Evolutionary conservation across 805 yeast genomes (phyloP).

Genomic region (Priceomyces carsonii): DNA sequence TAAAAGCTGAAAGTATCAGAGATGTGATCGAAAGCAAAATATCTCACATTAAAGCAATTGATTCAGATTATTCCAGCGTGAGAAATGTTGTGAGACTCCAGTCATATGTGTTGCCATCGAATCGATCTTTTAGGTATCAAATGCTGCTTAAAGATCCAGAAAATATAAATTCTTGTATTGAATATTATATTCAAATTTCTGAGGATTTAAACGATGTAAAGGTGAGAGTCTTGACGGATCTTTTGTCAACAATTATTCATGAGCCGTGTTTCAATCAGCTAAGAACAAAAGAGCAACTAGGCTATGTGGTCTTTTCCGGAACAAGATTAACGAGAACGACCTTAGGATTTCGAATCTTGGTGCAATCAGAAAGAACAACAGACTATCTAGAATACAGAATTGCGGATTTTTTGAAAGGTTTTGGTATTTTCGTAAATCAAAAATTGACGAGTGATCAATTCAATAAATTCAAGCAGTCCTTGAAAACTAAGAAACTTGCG

Average conservation of each 20-base stretch:
- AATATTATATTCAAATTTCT: slow-evolving; percentile 72
- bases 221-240: slow-evolving; percentile 53
- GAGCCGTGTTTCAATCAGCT: slow-evolving; percentile 91
- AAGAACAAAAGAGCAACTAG: slow-evolving; percentile 92
- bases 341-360: slow-evolving; percentile 68
- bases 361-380: slow-evolving; percentile 82
- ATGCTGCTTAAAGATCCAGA: slow-evolving; percentile 57
- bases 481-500: slow-evolving; percentile 64
- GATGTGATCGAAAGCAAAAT: slow-evolving; percentile 42
- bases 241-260: slow-evolving; percentile 69
- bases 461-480: slow-evolving; percentile 65
- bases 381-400: slow-evolving; percentile 77
- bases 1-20: slow-evolving; percentile 54
- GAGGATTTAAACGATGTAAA: slow-evolving; percentile 20
- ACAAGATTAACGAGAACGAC: slow-evolving; percentile 67
- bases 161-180: slow-evolving; percentile 83
- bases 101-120: slow-evolving; percentile 43
- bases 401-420: slow-evolving; percentile 56
- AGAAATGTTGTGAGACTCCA: slow-evolving; percentile 23
- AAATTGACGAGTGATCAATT: slow-evolving; percentile 65
- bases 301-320: slow-evolving; percentile 89
- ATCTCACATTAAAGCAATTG: slow-evolving; percentile 20
- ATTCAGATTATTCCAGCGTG: slow-evolving; percentile 33
- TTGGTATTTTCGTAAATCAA: slow-evolving; percentile 44
- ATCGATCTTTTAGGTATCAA: slow-evolving; percentile 47